Evolutionary conservation across 2,329 filamentous ascomycete genomes (phyloP).

Genomic region (Fusarium liriodendri): DNA sequence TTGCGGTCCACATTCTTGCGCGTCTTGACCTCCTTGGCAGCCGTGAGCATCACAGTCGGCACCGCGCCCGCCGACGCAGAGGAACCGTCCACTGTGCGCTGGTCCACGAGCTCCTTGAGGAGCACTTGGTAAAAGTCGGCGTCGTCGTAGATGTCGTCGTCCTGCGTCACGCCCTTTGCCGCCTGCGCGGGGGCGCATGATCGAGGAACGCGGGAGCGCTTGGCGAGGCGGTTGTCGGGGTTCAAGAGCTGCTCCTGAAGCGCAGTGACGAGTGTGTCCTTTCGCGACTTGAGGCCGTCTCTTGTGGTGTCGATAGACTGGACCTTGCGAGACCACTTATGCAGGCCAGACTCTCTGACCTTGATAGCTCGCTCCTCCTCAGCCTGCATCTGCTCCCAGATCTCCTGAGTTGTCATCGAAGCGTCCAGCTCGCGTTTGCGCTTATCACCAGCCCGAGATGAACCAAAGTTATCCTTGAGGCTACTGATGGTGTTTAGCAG

Average conservation of each 20-base stretch:
- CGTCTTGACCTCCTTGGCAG: conserved; percentile 80
- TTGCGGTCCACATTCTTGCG: conserved; percentile 90
- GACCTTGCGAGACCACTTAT: conserved; percentile 89
- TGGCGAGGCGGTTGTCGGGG: conserved; percentile 72
- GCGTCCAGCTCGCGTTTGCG: conserved; percentile 66
- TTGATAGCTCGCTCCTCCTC: conserved; percentile 70
- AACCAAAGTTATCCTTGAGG: conserved; percentile 71
- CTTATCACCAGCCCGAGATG: conserved; percentile 68
- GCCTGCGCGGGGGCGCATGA: conserved; percentile 81
- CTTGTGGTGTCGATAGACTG: conserved; percentile 58
- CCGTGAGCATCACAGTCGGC: conserved; percentile 71
- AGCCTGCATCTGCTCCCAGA: conserved; percentile 78
- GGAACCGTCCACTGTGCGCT: conserved; percentile 78
- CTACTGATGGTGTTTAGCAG: conserved; percentile 85
- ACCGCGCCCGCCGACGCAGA: conserved; percentile 58
- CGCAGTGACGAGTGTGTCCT: conserved; percentile 68
- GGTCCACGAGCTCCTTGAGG: conserved; percentile 92
- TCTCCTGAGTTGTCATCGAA: conserved; percentile 69
- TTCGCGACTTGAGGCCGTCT: conserved; percentile 44
- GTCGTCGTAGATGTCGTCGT: conserved; percentile 84
- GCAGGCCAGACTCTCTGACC: conserved; percentile 77
- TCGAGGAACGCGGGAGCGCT: conserved; percentile 76
- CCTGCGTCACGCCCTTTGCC: conserved; percentile 66
- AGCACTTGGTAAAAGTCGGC: conserved; percentile 94
- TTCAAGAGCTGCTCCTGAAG: conserved; percentile 76